Conservation (phyloP, 2,329 filamentous ascomycete genomes). For the Diaporthe sp. region DNA sequence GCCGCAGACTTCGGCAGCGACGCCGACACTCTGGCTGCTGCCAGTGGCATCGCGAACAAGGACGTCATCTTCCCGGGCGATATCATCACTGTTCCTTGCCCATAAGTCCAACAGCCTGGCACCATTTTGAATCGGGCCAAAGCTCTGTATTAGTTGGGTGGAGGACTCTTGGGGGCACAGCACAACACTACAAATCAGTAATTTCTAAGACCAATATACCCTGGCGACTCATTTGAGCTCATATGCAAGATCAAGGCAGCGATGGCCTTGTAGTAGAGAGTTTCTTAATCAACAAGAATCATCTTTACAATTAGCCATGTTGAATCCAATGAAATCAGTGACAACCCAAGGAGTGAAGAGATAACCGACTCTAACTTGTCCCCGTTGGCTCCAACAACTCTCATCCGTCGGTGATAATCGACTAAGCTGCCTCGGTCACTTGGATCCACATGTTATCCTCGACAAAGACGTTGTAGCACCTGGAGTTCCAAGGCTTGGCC, state of each 20-base stretch:
- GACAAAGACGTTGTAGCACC: slow-evolving; percentile 34
- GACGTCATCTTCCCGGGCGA: slow-evolving; percentile 1
- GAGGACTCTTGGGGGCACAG: too few relatives aligned
- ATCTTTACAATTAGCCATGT: too few relatives aligned
- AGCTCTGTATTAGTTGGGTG: neutral
- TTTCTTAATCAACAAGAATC: neutral
- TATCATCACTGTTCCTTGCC: slow-evolving; percentile 20
- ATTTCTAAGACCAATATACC: neutral
- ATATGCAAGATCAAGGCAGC: neutral
- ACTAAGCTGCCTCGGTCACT: neutral
- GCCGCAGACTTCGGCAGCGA: slow-evolving; percentile 4
- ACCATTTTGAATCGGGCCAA: too few relatives aligned
- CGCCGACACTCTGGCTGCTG: slow-evolving; percentile 2
- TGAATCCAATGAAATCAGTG: neutral
- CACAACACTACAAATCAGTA: too few relatives aligned
- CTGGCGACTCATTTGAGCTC: neutral
- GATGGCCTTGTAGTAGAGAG: neutral
- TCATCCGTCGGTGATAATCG: neutral
- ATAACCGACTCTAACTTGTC: too few relatives aligned
- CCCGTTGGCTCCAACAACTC: neutral
- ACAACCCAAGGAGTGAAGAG: neutral
- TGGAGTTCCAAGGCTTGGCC: slow-evolving; percentile 16
- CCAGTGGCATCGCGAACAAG: slow-evolving; percentile 10
- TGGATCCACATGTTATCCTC: slow-evolving; percentile 29
- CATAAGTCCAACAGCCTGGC: neutral